Evolutionary conservation across 2,329 filamentous ascomycete species (phyloP).

Genomic region (Monosporascus sp.): DNA sequence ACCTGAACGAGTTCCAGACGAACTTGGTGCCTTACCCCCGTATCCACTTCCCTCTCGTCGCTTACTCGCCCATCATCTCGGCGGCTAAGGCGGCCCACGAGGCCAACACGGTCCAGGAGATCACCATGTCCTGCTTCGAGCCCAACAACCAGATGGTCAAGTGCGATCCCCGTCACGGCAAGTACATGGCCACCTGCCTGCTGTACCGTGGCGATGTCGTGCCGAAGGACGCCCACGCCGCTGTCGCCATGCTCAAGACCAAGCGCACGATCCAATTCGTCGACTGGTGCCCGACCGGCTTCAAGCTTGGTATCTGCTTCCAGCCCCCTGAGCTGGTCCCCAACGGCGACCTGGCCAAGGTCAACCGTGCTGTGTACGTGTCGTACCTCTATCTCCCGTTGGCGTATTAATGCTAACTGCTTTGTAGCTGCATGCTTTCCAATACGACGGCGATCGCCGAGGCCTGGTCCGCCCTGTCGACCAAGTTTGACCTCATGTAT

Average conservation of each 20-base stretch:
- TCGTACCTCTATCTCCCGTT: not conserved
- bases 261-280: constrained; percentile 99
- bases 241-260: constrained; percentile 95
- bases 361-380: constrained; percentile 94
- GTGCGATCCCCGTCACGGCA: constrained; percentile 96
- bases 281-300: constrained; percentile 99
- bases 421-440: constrained; percentile 83
- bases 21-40: constrained; percentile 98
- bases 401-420: constrained; percentile 8
- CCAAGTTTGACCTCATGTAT: constrained; percentile 99
- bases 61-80: constrained; percentile 91
- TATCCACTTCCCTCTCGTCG: constrained; percentile 98
- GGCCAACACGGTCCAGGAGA: constrained; percentile 96
- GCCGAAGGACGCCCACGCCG: constrained; percentile 87
- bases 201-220: constrained; percentile 98
- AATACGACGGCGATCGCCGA: constrained; percentile 98
- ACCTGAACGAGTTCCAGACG: constrained; percentile 99
- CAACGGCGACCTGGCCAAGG: constrained; percentile 95
- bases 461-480: constrained; percentile 91
- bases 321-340: constrained; percentile 93
- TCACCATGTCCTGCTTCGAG: constrained; percentile 99
- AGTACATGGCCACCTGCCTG: constrained; percentile 99
- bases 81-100: constrained; percentile 95
- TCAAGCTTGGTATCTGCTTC: constrained; percentile 99
- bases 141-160: constrained; percentile 99